Percentiles rank a stretch among this genome's conserved stretches.
Conservation (phyloP, 2,329 filamentous ascomycete genomes). For the Calycina marina region DNA sequence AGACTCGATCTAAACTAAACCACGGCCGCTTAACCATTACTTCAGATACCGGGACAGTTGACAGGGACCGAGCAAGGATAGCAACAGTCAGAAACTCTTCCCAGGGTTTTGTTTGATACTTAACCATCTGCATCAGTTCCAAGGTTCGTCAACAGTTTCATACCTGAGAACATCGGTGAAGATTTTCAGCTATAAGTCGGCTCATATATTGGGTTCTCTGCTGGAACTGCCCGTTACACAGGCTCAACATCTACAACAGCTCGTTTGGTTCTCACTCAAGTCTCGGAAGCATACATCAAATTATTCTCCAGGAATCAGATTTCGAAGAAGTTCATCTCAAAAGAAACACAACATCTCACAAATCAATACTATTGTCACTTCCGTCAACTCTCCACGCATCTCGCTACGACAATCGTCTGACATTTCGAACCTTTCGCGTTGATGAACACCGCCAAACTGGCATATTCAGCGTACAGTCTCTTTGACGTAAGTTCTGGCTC, state of each 20-base stretch:
- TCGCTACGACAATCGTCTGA: too few species aligned
- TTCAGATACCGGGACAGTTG: constrained; percentile 6
- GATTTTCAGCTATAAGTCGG: too few species aligned
- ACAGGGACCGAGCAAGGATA: constrained; percentile 3
- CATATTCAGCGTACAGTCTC: constrained; percentile 21
- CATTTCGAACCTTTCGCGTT: too few species aligned
- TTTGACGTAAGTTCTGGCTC: constrained; percentile 18
- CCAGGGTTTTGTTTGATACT: constrained; percentile 5
- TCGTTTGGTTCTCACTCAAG: neutral
- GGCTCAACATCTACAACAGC: neutral
- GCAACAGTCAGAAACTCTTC: constrained; percentile 4
- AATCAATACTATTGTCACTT: neutral
- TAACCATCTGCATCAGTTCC: constrained; percentile 2
- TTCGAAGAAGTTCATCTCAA: neutral
- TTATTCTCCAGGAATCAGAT: neutral
- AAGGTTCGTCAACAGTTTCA: constrained; percentile 1
- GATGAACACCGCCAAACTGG: constrained; percentile 22
- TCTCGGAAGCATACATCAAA: neutral
- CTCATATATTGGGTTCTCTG: too few species aligned
- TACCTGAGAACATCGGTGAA: too few species aligned
- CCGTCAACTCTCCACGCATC: too few species aligned
- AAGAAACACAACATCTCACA: neutral
- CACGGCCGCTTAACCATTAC: constrained; percentile 11
- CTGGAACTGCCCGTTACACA: constrained; percentile 1
- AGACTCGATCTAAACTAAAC: constrained; percentile 15